Base-by-base conservation (phyloP, 306 rosid species). In the Mimosa bimucronata region DNA sequence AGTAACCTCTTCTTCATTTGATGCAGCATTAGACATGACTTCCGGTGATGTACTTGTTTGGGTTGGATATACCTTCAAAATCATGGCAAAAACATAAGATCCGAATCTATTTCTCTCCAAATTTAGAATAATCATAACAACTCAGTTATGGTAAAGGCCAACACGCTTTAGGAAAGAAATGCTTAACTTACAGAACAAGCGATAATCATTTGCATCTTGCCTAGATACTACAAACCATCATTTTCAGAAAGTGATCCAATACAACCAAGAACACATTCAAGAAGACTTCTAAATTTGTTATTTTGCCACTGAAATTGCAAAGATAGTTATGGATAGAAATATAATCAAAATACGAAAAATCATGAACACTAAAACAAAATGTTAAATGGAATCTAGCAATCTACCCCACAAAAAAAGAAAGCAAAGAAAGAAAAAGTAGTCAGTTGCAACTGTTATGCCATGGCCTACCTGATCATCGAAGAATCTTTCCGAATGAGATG, bases 401-500 rank as follows among this genome's bases (percentile, higher is more conserved):
- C 23, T 10, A 44, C 74, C 70, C 53, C 42, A 61, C 65, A 52
- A 4, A 53, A 21, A 55, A 21, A 9, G 62, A 55, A 21, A 55
- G 25, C 0, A 19, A 13, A n/a, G 16, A 74, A 13, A 21, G 16
- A 74, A 66, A 73, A 52, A 1, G 21, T 37, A 37, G 57, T 68
- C 16, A 75, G 65, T 69, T 55, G 29, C 45, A 53, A 44, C 52
- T 67, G 23, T 30, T 26, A 44, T 3, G 74, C 29, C 53, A 79
- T 28, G 70, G 53, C 80, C 75, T n/a, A 89, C 93, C 93, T 91
- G 97, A 37, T 91, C 94, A 77, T 91, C 94, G 13, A 87, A 91
- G 76, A 93, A 91, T 46, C 97, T 91, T 79, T 91, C 97, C n/a
- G 94, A 92, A 28, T 83, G 87, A 26, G 97, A 91, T 71, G 97